A percentile compares a stretch with the other conserved stretches of the same genome.
Evolutionary conservation across 169 alveolate species (phyloP).

Genomic region (Plasmodium vivax): DNA sequence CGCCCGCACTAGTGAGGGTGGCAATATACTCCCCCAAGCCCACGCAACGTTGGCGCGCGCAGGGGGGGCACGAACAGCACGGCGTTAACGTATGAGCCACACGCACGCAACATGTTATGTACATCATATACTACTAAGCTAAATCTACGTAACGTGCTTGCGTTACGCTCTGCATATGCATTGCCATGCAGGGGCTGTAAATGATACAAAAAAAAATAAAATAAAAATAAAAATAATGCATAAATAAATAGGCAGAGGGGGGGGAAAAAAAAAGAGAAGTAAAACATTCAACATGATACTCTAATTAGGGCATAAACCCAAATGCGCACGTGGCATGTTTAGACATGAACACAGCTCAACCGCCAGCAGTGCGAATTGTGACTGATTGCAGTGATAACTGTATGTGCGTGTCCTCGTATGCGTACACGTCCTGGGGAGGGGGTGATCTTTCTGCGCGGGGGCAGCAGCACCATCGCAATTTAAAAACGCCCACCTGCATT

Average conservation of each 20-base stretch:
- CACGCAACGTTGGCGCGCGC: neutral
- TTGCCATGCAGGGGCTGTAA: neutral
- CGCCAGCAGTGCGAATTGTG: neutral
- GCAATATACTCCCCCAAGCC: neutral
- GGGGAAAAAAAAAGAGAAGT: neutral
- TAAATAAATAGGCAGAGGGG: neutral
- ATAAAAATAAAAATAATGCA: neutral
- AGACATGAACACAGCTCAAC: neutral
- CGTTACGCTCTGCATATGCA: neutral
- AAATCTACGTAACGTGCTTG: neutral
- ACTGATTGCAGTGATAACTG: neutral
- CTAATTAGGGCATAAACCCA: neutral
- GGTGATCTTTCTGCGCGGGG: neutral
- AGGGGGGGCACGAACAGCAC: neutral
- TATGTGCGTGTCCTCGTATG: neutral
- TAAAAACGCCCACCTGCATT: neutral
- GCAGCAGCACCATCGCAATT: neutral
- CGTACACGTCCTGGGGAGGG: neutral
- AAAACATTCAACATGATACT: neutral
- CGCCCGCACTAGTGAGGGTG: neutral
- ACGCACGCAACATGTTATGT: neutral
- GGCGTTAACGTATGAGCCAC: neutral
- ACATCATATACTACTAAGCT: constrained; percentile 1
- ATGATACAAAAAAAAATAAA: neutral
- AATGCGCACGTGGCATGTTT: neutral